Conservation (phyloP, 371 early-diverging fungal species). For the Circinella minor region DNA sequence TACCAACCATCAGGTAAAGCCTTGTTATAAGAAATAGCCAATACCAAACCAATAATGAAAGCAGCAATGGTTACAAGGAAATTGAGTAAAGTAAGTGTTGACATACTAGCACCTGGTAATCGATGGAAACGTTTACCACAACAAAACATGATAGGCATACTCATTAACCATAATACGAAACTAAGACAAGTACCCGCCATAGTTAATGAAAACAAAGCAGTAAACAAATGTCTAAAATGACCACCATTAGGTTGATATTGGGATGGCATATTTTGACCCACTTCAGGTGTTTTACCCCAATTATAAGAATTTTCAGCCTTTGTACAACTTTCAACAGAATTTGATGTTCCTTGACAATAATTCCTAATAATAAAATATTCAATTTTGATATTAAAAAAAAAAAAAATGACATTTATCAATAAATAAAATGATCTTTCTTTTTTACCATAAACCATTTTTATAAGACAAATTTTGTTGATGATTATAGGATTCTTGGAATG, state of each 20-base stretch:
- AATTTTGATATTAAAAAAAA: too few relatives aligned
- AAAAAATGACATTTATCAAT: too few relatives aligned
- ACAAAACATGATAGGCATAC: conserved; percentile 27
- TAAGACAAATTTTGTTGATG: conserved; percentile 15
- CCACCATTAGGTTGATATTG: conserved; percentile 14
- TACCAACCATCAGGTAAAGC: conserved; percentile 1
- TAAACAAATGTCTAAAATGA: conserved; percentile 26
- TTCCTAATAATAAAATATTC: conserved; percentile 10
- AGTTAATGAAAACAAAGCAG: conserved; percentile 39
- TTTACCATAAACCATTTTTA: conserved; percentile 44
- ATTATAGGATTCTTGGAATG: conserved; percentile 30
- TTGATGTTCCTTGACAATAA: conserved; percentile 13
- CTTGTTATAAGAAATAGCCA: conserved; percentile 15
- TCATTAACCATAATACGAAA: conserved; percentile 40
- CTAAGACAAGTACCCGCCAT: conserved; percentile 39
- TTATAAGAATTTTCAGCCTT: conserved; percentile 37
- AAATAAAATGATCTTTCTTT: not conserved
- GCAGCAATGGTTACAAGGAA: conserved; percentile 45
- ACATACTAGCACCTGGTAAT: conserved; percentile 27
- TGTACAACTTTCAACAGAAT: conserved; percentile 12
- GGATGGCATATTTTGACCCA: conserved; percentile 20
- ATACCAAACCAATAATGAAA: conserved; percentile 11
- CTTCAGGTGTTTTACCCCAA: conserved; percentile 41
- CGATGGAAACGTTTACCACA: conserved; percentile 27
- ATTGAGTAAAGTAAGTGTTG: conserved; percentile 31